Evolutionary conservation across 2,329 filamentous ascomycete genomes (phyloP).

Genomic region (Diaporthe amygdali): DNA sequence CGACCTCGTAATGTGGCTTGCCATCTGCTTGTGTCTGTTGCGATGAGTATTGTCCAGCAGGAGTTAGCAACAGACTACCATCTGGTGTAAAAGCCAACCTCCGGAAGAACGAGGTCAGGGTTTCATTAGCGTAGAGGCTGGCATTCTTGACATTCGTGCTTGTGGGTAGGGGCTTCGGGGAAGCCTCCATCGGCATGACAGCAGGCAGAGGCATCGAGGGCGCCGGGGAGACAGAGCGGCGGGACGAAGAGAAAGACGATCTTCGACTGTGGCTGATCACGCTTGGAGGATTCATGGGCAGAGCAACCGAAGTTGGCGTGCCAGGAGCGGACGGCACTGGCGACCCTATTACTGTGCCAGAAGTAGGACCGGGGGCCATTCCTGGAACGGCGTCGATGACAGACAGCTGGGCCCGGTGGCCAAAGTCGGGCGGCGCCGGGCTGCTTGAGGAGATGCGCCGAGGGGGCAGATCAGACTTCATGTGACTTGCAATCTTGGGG

Average conservation of each 20-base stretch:
- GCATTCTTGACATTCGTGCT: conserved; percentile 75
- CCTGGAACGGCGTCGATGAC: conserved; percentile 55
- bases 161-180: conserved; percentile 74
- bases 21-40: conserved; percentile 71
- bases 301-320: conserved; percentile 84
- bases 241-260: conserved; percentile 87
- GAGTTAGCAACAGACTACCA: conserved; percentile 90
- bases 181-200: conserved; percentile 91
- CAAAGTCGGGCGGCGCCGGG: conserved; percentile 85
- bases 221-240: conserved; percentile 89
- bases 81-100: conserved; percentile 94
- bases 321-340: conserved; percentile 90
- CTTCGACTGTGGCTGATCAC: conserved; percentile 88
- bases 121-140: conserved; percentile 94
- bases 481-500: conserved; percentile 79
- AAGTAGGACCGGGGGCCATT: conserved; percentile 16
- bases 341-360: conserved; percentile 68
- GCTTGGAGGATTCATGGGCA: conserved; percentile 95
- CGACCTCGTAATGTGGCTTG: conserved; percentile 83
- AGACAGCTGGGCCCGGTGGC: conserved; percentile 68
- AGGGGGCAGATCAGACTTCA: conserved; percentile 87
- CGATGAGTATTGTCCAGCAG: conserved; percentile 92
- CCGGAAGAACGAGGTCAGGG: conserved; percentile 94
- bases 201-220: conserved; percentile 93
- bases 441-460: conserved; percentile 90